phyloP scores from a whole-genome alignment of 225 moss, liverwort and hornwort species.

The Pseudoscleropodium purum region DNA sequence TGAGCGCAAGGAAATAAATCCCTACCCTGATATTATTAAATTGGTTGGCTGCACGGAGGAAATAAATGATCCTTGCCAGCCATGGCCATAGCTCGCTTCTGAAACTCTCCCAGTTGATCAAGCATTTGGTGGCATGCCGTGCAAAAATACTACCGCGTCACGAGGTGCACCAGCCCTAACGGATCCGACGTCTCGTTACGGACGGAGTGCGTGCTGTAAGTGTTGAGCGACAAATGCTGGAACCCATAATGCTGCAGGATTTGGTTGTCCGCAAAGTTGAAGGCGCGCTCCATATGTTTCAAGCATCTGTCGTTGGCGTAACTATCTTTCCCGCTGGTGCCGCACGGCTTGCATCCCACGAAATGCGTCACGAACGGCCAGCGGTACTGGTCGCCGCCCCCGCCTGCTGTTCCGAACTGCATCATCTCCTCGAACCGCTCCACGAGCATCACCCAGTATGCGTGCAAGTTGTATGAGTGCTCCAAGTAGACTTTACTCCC shows the following conservation, averaged over 20 bases:
- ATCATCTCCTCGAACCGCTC: conserved; percentile 42
- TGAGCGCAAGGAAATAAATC: background rate
- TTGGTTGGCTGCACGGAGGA: background rate
- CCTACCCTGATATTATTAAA: background rate
- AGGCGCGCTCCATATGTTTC: conserved; percentile 47
- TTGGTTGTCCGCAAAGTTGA: conserved; percentile 52
- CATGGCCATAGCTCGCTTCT: background rate
- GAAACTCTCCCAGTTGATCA: background rate
- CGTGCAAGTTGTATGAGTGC: conserved; percentile 30
- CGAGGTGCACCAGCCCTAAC: conserved; percentile 2
- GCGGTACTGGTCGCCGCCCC: conserved; percentile 22
- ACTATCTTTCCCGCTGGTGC: conserved; percentile 6
- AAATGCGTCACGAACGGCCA: conserved; percentile 58
- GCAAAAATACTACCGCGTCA: conserved; percentile 2
- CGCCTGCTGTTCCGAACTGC: conserved; percentile 19
- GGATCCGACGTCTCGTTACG: conserved; percentile 30
- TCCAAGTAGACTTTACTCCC: conserved; percentile 41
- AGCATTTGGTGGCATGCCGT: background rate
- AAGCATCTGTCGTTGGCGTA: conserved; percentile 39
- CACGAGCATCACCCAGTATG: conserved; percentile 50
- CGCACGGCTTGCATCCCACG: conserved; percentile 52
- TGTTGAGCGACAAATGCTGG: conserved; percentile 27
- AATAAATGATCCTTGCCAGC: background rate
- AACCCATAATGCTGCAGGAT: conserved; percentile 27
- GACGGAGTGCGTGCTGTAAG: background rate